These are phyloP conservation scores for Eimeria necatrix DNA, from an alignment of 169 alveolate species.

Conservation along the genomic window DNA sequence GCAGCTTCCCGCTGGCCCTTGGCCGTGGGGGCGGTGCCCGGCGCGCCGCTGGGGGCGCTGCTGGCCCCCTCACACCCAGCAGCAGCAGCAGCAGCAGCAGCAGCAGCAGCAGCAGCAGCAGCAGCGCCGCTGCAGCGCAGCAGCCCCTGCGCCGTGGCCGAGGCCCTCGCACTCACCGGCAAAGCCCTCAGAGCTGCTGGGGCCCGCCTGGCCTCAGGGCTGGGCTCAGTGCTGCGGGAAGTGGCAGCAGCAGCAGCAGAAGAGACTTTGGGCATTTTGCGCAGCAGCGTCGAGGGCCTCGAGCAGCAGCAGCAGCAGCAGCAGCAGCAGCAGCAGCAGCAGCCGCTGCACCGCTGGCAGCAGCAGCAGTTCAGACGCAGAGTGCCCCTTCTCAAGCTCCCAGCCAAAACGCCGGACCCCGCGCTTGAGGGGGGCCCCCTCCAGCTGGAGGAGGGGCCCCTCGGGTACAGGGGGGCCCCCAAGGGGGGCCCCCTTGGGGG, in stretches of 20 bases:
- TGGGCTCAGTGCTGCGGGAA: background rate
- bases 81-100: conserved; percentile 15
- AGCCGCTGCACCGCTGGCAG: no score
- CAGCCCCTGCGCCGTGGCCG: background rate
- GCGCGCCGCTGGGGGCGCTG: background rate
- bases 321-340: conserved; percentile 40
- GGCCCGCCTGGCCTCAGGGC: conserved; percentile 20
- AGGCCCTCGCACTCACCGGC: conserved; percentile 14
- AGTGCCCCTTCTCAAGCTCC: background rate
- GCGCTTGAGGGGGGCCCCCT: background rate
- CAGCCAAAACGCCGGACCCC: background rate
- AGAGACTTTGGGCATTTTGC: background rate
- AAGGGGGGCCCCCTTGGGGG: no score
- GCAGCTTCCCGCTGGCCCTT: no score
- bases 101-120: conserved; percentile 21
- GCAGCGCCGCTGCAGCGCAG: background rate
- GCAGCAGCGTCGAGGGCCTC: conserved; percentile 13
- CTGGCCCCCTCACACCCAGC: background rate
- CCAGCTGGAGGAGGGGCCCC: background rate
- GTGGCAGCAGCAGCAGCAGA: conserved; percentile 25
- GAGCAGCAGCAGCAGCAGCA: conserved; percentile 12
- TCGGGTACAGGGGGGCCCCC: background rate
- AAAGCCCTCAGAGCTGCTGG: conserved; percentile 30
- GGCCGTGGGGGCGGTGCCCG: background rate
- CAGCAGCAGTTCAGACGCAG: no score